Percentiles rank a stretch among this genome's conserved stretches.
phyloP scores from a whole-genome alignment of 225 moss, liverwort and hornwort genomes.

The Anthoceros angustus region DNA sequence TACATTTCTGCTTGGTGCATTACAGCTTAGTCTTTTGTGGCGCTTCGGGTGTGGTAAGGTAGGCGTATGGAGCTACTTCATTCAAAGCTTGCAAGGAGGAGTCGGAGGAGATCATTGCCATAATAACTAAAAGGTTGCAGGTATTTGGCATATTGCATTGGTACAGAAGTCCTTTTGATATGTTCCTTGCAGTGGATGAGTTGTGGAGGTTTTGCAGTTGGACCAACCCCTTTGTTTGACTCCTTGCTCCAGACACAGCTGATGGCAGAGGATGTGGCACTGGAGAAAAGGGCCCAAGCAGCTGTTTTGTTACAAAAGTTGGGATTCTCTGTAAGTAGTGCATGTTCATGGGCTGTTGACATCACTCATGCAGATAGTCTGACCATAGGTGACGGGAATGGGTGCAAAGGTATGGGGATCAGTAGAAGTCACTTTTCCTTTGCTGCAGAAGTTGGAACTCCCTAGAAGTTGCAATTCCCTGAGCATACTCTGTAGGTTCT shows the following conservation, averaged over 20 bases:
- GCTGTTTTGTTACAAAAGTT: conserved; percentile 62
- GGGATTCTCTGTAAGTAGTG: conserved; percentile 43
- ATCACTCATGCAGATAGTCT: no score
- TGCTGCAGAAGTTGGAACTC: no score
- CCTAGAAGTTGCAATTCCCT: no score
- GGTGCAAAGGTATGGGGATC: no score
- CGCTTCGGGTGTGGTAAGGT: conserved; percentile 24
- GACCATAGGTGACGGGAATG: no score
- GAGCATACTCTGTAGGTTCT: no score
- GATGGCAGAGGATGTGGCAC: conserved; percentile 34
- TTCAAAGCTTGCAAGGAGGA: conserved; percentile 77
- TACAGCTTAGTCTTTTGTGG: conserved; percentile 1
- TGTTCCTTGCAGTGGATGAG: neutral
- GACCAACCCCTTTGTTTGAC: neutral
- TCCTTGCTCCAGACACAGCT: conserved; percentile 41
- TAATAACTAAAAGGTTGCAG: conserved; percentile 45
- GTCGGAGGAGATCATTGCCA: conserved; percentile 51
- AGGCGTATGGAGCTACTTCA: conserved; percentile 72
- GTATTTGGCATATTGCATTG: conserved; percentile 13
- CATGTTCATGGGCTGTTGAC: neutral
- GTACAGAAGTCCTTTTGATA: neutral
- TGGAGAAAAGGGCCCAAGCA: conserved; percentile 60
- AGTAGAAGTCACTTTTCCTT: no score
- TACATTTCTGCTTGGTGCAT: neutral
- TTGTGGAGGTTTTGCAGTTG: neutral